Evolutionary conservation across 768 basidiomycete species (phyloP), one percentile per base, ranked within the genome.

Genomic region (Suillus alpinus): DNA sequence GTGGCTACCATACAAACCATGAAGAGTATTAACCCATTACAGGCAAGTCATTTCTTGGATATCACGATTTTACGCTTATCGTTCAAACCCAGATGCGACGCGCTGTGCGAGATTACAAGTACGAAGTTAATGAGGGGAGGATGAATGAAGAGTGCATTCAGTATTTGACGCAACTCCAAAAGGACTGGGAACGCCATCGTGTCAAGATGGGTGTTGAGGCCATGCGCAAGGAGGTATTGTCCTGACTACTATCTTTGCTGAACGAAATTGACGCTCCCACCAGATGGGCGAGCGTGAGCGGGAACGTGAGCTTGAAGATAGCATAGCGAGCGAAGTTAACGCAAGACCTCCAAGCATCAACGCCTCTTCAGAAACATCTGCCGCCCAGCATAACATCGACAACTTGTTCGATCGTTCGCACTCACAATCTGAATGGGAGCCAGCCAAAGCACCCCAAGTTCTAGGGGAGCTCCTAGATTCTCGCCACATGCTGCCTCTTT

Each of bases 81-180:
- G 13, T 41, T 43, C 13, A 32, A 58, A 23, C 26, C 12, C 65
- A 92, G 91, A 95, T 99, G 89, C 88, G 94, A 56, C 85, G 94
- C 20, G 95, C 95, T 41, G 90, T 96, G 32, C 86, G 89, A 50
- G 96, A 98, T 69, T 94, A 94, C 75, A 91, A 86, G 71, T 97
- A 92, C 69, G 96, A 99, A 76, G 90, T 98, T 53, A 90, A 88
- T 69, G 97, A 99, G 73, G 82, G 86, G 1, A 83, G 82, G 62
- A 97, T 99, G 93, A 91, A 88, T 3, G 95, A 98, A 26, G 97
- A 99, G 72, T 98, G 96, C 69, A 80, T 85, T 41, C 93, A 97
- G 76, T 98, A 98, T 68, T 83, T 98, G 31, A 90, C 86, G 3
- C 96, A 98, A 68, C 79, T 99, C 9, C 95, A 98, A 75, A 95